Evolutionary conservation across 495 filamentous ascomycete genomes (phyloP), one percentile per base, ranked within the genome.

Genomic region (Lophium mytilinum): DNA sequence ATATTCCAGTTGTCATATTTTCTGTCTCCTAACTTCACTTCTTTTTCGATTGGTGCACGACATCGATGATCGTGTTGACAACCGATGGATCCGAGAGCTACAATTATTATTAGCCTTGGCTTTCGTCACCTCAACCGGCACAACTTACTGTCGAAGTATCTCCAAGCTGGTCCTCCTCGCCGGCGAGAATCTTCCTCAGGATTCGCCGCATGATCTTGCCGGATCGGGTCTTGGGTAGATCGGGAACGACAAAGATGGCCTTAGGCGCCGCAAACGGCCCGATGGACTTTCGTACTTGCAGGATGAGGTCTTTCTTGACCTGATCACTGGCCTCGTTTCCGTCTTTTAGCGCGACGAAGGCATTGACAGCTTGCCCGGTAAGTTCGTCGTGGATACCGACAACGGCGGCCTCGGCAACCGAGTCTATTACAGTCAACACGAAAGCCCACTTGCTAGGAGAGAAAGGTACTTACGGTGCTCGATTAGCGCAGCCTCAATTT

Each of bases 201-300:
- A 99, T 96, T 53, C 93, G 83, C 53, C 93, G 81, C 93, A 99
- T 97, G 66, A 97, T 99, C 85, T 99, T 99, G 54, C 93, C 93
- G 63, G 86, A 90, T 58, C 93, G 78, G 41, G 93, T 97, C 82
- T 99, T 97, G 58, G 93, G 93, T 30, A 99, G 79, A 69, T 97
- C 92, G 4, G 89, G 84, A 19, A 97, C 85, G 36, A 93, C 80
- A 68, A 83, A 94, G 51, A 97, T 83, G 10, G 86, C 88, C 77
- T 97, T 97, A 59, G 94, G 94, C 30, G 94, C 90, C 5, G 93
- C 93, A 66, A 98, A 98, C 9, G 93, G 94, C 37, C 93, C 93
- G 67, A 98, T 97, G 43, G 86, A 91, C 77, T 93, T 95, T 65
- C 93, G 87, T 41, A 98, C 94, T 71, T 97, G 94, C 70, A 92